Evolutionary conservation across 495 filamentous ascomycete genomes (phyloP).

Genomic region (Xylaria venustula): DNA sequence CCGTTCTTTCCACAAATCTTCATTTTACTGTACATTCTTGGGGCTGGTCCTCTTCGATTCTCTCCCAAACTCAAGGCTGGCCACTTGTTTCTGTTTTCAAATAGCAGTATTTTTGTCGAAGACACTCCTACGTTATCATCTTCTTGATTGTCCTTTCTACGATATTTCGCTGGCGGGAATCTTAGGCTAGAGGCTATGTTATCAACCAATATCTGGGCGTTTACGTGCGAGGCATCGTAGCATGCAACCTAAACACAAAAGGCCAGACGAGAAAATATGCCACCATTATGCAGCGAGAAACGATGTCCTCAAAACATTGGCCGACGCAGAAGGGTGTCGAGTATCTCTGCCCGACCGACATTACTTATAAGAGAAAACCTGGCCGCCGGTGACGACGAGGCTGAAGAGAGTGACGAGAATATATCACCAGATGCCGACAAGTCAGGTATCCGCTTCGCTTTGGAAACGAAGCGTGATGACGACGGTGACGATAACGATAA

Average conservation of each 20-base stretch:
- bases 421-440: constrained; percentile 6
- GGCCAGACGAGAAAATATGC: constrained; percentile 20
- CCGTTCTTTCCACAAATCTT: constrained; percentile 10
- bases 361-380: constrained; percentile 8
- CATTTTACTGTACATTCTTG: constrained; percentile 25
- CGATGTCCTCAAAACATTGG: constrained; percentile 16
- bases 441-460: constrained; percentile 7
- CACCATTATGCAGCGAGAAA: constrained; percentile 19
- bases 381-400: neutral
- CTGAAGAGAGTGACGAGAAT: constrained; percentile 17
- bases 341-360: constrained; percentile 14
- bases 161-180: neutral
- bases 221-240: constrained; percentile 28
- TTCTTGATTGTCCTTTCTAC: neutral
- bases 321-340: constrained; percentile 15
- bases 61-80: constrained; percentile 17
- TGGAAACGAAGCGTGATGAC: neutral
- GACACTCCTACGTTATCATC: neutral
- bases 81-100: constrained; percentile 15
- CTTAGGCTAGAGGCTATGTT: constrained; percentile 20
- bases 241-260: constrained; percentile 1
- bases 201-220: constrained; percentile 16
- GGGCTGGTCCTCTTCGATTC: constrained; percentile 28
- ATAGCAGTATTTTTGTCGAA: neutral
- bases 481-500: constrained; percentile 7